Percentiles rank a stretch among this genome's conserved stretches.
Conservation (phyloP, 75 land plant species). For the Larix kaempferi region DNA sequence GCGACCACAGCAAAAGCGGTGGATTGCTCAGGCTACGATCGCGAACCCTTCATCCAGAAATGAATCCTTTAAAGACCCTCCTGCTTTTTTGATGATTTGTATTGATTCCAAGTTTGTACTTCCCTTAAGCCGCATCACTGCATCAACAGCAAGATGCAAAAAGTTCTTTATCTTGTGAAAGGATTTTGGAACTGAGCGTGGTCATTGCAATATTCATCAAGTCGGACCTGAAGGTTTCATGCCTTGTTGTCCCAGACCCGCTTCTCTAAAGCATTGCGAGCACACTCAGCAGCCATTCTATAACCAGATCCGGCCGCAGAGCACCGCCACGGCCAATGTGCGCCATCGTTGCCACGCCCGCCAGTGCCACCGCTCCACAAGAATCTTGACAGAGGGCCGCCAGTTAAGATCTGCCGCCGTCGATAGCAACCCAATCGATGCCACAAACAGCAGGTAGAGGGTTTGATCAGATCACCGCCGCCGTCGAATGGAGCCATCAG, state of each 20-base stretch:
- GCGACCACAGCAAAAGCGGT: too few relatives aligned
- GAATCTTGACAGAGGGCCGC: too few relatives aligned
- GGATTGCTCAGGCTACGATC: too few relatives aligned
- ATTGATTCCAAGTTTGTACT: constrained; percentile 92
- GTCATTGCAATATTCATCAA: constrained; percentile 97
- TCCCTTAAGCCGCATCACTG: constrained; percentile 91
- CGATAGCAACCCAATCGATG: too few relatives aligned
- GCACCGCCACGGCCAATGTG: too few relatives aligned
- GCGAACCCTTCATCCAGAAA: constrained; percentile 99
- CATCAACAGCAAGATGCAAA: constrained; percentile 93
- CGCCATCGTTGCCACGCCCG: too few relatives aligned
- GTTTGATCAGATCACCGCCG: too few relatives aligned
- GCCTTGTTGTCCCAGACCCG: constrained; percentile 68
- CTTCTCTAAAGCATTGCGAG: constrained; percentile 62
- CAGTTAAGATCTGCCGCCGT: too few relatives aligned
- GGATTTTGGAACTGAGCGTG: constrained; percentile 95
- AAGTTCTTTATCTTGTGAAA: constrained; percentile 92
- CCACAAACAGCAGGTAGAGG: too few relatives aligned
- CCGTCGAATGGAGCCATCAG: too few relatives aligned
- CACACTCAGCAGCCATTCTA: constrained; percentile 95
- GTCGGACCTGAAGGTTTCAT: constrained; percentile 73
- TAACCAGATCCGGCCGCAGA: too few relatives aligned
- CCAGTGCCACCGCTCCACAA: too few relatives aligned
- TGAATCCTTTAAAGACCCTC: constrained; percentile 92
- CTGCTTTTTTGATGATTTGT: constrained; percentile 95